A percentile compares a stretch with the other conserved stretches of the same genome.
phyloP scores from a whole-genome alignment of 2,329 filamentous ascomycete genomes.

The Fusarium solani-melongenae region DNA sequence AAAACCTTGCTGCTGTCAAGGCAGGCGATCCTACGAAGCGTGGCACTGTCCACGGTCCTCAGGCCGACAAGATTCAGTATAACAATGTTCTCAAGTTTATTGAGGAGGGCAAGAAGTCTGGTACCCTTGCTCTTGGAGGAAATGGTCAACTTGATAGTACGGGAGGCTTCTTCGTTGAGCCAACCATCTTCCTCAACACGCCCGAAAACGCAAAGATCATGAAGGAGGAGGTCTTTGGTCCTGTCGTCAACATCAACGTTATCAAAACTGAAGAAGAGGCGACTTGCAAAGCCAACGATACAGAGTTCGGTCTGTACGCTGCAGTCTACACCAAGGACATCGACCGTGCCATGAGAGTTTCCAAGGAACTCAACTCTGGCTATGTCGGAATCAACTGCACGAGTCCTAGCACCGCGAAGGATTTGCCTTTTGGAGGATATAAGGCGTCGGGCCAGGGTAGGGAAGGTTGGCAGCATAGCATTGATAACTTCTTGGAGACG shows the following conservation, averaged over 20 bases:
- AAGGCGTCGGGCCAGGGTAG: constrained; percentile 24
- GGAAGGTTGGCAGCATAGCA: constrained; percentile 25
- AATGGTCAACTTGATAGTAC: constrained; percentile 8
- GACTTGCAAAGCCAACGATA: constrained; percentile 52
- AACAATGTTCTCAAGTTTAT: constrained; percentile 22
- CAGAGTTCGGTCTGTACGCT: constrained; percentile 65
- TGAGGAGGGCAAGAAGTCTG: constrained; percentile 24
- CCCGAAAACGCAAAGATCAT: constrained; percentile 56
- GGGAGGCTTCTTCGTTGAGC: constrained; percentile 28
- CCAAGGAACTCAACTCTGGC: constrained; percentile 67
- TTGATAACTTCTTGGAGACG: constrained; percentile 36
- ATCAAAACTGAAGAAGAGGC: constrained; percentile 50
- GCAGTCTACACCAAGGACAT: constrained; percentile 68
- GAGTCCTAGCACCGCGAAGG: constrained; percentile 32
- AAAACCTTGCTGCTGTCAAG: not conserved
- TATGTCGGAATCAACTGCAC: constrained; percentile 68
- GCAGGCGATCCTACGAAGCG: constrained; percentile 5
- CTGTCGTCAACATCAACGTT: constrained; percentile 67
- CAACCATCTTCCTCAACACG: constrained; percentile 35
- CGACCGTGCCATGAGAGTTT: constrained; percentile 55
- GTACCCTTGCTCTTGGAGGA: constrained; percentile 16
- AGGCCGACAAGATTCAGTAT: constrained; percentile 29
- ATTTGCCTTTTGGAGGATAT: constrained; percentile 34
- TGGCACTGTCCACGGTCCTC: constrained; percentile 23
- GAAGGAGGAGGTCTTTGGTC: constrained; percentile 73